A percentile compares a stretch with the other conserved stretches of the same genome.
Conservation (phyloP, 805 yeast species). For the Suhomyces vadensis region DNA sequence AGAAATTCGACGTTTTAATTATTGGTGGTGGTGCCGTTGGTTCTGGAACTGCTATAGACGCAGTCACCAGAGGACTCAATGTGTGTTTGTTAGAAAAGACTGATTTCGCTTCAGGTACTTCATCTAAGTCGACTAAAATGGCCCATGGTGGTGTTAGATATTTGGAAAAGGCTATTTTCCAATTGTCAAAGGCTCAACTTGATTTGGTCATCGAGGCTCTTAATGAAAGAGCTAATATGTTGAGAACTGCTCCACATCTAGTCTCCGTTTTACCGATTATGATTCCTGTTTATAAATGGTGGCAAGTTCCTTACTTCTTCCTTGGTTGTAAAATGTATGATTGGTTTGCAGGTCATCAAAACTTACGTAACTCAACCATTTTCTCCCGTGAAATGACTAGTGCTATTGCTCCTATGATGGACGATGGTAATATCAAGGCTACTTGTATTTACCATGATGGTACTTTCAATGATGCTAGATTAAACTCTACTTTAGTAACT, state of each 20-base stretch:
- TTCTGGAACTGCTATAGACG: conserved; percentile 90
- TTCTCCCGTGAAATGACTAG: conserved; percentile 65
- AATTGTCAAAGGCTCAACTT: conserved; percentile 85
- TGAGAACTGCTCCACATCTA: conserved; percentile 90
- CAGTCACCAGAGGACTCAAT: conserved; percentile 84
- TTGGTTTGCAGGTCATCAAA: conserved; percentile 86
- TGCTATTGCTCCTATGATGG: conserved; percentile 84
- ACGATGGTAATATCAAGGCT: conserved; percentile 75
- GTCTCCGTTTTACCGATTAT: conserved; percentile 83
- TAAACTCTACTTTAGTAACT: conserved; percentile 81
- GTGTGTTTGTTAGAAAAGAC: conserved; percentile 84
- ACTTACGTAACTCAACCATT: conserved; percentile 75
- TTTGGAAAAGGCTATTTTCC: conserved; percentile 91
- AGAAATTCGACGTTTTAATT: conserved; percentile 75
- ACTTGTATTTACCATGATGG: conserved; percentile 95
- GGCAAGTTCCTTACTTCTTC: conserved; percentile 95
- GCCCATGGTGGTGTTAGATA: conserved; percentile 98
- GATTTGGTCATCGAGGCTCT: conserved; percentile 87
- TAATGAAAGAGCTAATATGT: conserved; percentile 81
- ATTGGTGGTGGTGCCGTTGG: conserved; percentile 98
- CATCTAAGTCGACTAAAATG: conserved; percentile 92
- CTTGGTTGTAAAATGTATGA: conserved; percentile 91
- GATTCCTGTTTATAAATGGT: conserved; percentile 94
- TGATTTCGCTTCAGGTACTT: conserved; percentile 91
- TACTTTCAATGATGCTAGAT: conserved; percentile 87